Base-by-base conservation (phyloP, 2,329 filamentous ascomycete species). In the Claviceps citrina region DNA sequence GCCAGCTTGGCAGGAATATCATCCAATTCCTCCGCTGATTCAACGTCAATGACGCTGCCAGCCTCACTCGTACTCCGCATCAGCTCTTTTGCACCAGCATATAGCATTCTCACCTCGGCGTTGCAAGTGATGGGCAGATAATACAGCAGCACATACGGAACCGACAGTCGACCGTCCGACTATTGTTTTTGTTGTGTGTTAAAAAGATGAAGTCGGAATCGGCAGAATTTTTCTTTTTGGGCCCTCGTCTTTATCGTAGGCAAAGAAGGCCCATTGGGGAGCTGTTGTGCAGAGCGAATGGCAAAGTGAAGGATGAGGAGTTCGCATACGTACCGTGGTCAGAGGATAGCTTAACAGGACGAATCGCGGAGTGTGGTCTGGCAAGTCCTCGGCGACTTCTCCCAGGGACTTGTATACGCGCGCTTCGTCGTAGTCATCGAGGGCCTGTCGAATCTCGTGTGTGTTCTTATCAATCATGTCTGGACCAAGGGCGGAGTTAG, bases 41-140 rank as follows among this genome's bases (percentile, higher is more conserved):
- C 76, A 36, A 96, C 76, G 60, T 96, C 89, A 46, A 98, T 74
- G 20, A 96, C 80, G 49, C 75, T 76, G 40, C 81, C 80, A n/a
- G 86, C 87, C 64, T 95, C 86, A 43, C 84, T 84, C 40, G 84
- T 93, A 55, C 84, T 93, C 47, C 87, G 77, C 81, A 96, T 86
- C 59, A 96, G 63, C 65, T 98, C 91, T 63, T 95, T 94, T 32
- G 91, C 91, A 30, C 87, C 83, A 24, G 91, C 91, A 59, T 96
- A 98, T 56, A 91, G 67, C 91, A 96, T 96, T 50, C 84, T 77
- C 55, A 82, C 67, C 55, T 87, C 83, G 49, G 72, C 76, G 58
- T 93, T 95, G 64, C 84, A 91, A 36, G 89, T 95, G 38, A 80
- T 81, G 7, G 91, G 91, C 18, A 96, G 76, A 64, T 94, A 96